A percentile compares a stretch with the other conserved stretches of the same genome.
Evolutionary conservation across 441 rosid species (phyloP).

Genomic region (Jatropha multifida): DNA sequence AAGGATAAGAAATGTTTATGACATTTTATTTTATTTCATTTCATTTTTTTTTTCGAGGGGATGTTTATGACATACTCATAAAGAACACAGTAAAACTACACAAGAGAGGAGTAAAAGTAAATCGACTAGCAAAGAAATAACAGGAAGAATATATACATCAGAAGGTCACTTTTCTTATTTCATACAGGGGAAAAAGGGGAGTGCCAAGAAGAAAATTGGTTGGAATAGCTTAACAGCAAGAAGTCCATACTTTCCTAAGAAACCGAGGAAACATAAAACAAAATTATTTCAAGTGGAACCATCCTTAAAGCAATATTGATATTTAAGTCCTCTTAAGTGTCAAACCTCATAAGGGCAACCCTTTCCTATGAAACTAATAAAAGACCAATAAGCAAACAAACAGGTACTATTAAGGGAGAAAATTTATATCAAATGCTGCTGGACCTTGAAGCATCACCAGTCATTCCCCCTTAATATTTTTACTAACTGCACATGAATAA

Average conservation of each 20-base stretch:
- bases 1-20: neutral
- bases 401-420: too few relatives aligned
- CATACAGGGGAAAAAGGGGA: neutral
- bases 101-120: neutral
- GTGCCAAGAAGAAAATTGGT: neutral
- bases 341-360: neutral
- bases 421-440: too few relatives aligned
- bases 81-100: too few relatives aligned
- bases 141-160: neutral
- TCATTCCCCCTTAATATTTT: too few relatives aligned
- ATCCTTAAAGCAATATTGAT: neutral
- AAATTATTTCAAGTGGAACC: neutral
- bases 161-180: neutral
- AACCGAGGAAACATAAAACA: neutral
- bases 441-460: too few relatives aligned
- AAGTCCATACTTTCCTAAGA: neutral
- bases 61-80: neutral
- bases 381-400: too few relatives aligned
- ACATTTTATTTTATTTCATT: too few relatives aligned
- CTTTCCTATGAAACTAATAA: too few relatives aligned
- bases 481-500: too few relatives aligned
- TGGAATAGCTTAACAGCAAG: neutral
- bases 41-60: too few relatives aligned
- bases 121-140: neutral
- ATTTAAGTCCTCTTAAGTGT: neutral